Base-by-base conservation (phyloP, 768 basidiomycete species). In the Candolleomyces efflorescens region DNA sequence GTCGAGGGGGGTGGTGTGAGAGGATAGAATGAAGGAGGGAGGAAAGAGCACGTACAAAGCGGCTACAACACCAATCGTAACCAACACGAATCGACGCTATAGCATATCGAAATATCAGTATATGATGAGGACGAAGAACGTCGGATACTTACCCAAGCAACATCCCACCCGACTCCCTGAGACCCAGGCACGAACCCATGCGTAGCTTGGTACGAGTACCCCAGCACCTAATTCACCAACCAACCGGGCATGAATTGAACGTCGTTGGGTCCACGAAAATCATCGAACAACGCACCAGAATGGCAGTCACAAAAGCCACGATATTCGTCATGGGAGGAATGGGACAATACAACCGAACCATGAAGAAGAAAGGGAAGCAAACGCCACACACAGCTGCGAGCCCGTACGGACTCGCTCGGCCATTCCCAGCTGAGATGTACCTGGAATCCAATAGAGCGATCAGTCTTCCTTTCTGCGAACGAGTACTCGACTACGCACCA, bases 321-420 rank as follows among this genome's bases (percentile, higher is more conserved):
- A 89, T 73, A 53, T 84, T 84, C n/a, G 82, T 85, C 77, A 92
- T 82, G 0, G 87, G 85, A 1, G 84, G 78, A 10, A 83, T 84
- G 0, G 90, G 87, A 78, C 82, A 89, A 69, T 92, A 89, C 18
- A 92, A 68, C 47, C 86, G 74, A n/a, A 80, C 75, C 63, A 81
- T 90, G 67, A 85, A 85, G 63, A 92, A 79, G 62, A 88, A 75
- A 0, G 91, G 92, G 64, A 87, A 89, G 55, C 81, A 84, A 2
- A 91, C 82, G 3, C 81, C 82, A 51, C 81, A 81, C 0, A 85
- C 80, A 0, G 83, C 89, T 0, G 82, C 89, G 10, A 94, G 73
- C 1, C 90, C 90, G 56, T 83, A 92, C 1, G 86, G 65, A 61
- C 79, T 90, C 3, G 87, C 89, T 7, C 59, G 50, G 0, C 83